These are phyloP conservation scores for Rhizopus arrhizus DNA, from an alignment of 371 early-diverging fungal genomes.

Conservation along the genomic window DNA sequence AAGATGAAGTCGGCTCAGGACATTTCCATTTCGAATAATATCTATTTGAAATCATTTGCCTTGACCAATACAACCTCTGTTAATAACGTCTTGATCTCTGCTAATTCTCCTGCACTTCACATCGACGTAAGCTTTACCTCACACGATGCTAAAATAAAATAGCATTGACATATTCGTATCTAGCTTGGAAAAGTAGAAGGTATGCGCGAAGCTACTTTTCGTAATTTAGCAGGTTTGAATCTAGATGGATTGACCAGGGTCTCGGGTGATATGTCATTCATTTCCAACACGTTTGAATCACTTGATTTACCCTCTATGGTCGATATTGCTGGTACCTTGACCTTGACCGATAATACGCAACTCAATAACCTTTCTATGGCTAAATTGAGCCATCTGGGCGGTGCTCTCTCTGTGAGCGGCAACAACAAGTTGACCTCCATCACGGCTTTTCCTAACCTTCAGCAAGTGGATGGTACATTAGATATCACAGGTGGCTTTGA, in stretches of 20 bases:
- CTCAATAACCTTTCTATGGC: constrained; percentile 48
- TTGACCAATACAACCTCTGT: constrained; percentile 35
- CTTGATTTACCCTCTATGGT: constrained; percentile 42
- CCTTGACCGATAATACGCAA: constrained; percentile 48
- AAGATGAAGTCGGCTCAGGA: constrained; percentile 33
- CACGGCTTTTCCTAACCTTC: constrained; percentile 49
- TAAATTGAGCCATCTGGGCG: constrained; percentile 50
- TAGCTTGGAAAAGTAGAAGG: constrained; percentile 36
- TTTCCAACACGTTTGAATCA: constrained; percentile 43
- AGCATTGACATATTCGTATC: not conserved
- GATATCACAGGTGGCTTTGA: constrained; percentile 56
- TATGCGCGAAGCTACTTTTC: constrained; percentile 31
- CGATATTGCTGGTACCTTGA: constrained; percentile 51
- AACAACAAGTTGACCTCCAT: constrained; percentile 44
- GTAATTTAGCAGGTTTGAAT: constrained; percentile 39
- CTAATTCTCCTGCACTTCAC: constrained; percentile 42
- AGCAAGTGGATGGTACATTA: constrained; percentile 56
- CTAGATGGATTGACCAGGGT: constrained; percentile 35
- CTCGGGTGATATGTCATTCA: constrained; percentile 51
- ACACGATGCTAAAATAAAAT: not conserved
- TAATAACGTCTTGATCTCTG: constrained; percentile 40
- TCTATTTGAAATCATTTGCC: constrained; percentile 45
- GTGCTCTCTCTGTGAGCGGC: constrained; percentile 54
- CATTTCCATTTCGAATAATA: constrained; percentile 53
- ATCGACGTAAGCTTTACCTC: constrained; percentile 33